A percentile compares a stretch with the other conserved stretches of the same genome.
Conservation (phyloP, 2,329 filamentous ascomycete species). For the Pseudopithomyces chartarum region DNA sequence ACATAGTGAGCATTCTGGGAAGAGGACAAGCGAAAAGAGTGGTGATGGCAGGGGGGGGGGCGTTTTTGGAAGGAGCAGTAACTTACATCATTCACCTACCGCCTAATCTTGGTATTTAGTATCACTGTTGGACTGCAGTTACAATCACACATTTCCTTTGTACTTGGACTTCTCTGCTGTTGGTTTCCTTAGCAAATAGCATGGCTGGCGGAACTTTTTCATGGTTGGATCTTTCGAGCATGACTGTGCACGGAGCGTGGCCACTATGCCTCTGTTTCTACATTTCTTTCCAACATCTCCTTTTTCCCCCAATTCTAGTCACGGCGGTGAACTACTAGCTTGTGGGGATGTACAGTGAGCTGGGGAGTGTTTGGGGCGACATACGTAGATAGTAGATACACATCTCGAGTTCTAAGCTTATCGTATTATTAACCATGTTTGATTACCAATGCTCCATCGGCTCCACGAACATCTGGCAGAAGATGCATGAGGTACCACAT, state of each 20-base stretch:
- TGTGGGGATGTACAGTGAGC: slow-evolving; percentile 10
- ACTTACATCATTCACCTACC: slow-evolving; percentile 17
- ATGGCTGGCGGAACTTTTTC: slow-evolving; percentile 33
- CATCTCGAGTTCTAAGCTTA: not conserved
- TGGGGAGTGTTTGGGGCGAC: not conserved
- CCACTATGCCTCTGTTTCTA: not conserved
- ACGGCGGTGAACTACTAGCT: not conserved
- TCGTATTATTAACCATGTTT: not conserved
- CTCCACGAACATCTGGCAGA: not conserved
- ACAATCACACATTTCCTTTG: slow-evolving; percentile 39
- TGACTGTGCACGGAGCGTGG: not conserved
- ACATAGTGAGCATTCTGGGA: slow-evolving; percentile 11
- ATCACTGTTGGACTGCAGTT: slow-evolving; percentile 17
- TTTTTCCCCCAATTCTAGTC: not conserved
- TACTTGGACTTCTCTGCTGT: slow-evolving; percentile 24
- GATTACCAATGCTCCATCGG: not conserved
- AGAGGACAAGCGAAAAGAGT: slow-evolving; percentile 18
- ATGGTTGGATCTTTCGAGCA: not conserved
- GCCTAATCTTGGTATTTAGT: slow-evolving; percentile 35
- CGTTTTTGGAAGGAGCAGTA: slow-evolving; percentile 16
- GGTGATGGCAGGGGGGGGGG: slow-evolving; percentile 17
- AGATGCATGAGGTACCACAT: not conserved
- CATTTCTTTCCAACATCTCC: not conserved
- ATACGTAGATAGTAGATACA: slow-evolving; percentile 5
- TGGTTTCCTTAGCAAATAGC: slow-evolving; percentile 21